A percentile compares a stretch with the other conserved stretches of the same genome.
Evolutionary conservation across 768 basidiomycete genomes (phyloP).

Genomic region (Porphyrellus cyaneotinctus): DNA sequence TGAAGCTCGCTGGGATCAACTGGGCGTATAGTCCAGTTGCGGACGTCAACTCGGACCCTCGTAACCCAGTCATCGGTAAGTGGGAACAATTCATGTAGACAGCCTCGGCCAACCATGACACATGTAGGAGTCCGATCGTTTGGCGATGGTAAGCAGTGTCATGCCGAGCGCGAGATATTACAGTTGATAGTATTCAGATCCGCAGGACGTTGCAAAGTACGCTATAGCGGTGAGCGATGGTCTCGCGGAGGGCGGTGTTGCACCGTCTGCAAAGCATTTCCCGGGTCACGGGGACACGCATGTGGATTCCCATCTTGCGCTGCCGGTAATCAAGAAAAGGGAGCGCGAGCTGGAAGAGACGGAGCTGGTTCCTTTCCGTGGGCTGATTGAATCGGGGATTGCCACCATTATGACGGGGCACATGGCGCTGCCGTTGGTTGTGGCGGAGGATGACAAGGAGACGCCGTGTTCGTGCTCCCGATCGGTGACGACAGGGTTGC

Average conservation of each 20-base stretch:
- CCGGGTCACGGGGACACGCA: conserved; percentile 74
- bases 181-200: conserved; percentile 38
- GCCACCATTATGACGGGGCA: conserved; percentile 72
- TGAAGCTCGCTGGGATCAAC: conserved; percentile 60
- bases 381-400: conserved; percentile 38
- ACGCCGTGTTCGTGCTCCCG: conserved; percentile 58
- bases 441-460: conserved; percentile 37
- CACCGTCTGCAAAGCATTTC: conserved; percentile 67
- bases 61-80: conserved; percentile 70
- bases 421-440: conserved; percentile 61
- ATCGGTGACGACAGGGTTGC: conserved; percentile 46
- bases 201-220: conserved; percentile 46
- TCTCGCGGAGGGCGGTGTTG: conserved; percentile 45
- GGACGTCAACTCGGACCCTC: conserved; percentile 66
- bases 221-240: conserved; percentile 47
- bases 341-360: conserved; percentile 37
- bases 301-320: conserved; percentile 64
- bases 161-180: background rate
- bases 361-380: conserved; percentile 59
- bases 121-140: conserved; percentile 61
- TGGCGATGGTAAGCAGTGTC: conserved; percentile 48
- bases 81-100: background rate
- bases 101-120: background rate
- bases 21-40: conserved; percentile 72
- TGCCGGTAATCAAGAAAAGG: conserved; percentile 57